Evolutionary conservation across 345 rosid genomes (phyloP).

Genomic region (Ceriops decandra): DNA sequence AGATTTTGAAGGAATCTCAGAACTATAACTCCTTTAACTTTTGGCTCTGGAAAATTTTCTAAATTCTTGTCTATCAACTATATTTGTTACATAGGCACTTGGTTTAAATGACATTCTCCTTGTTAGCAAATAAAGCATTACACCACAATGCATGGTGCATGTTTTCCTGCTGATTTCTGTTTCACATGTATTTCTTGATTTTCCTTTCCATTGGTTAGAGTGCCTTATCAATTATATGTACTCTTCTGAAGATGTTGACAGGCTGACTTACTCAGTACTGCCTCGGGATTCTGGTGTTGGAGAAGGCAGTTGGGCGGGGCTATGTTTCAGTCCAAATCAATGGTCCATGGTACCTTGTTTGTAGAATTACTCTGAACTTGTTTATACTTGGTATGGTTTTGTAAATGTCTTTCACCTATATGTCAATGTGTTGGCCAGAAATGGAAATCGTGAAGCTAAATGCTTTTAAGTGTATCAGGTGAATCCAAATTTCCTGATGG

Average conservation of each 20-base stretch:
- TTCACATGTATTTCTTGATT: slow-evolving; percentile 1
- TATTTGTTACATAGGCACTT: background rate
- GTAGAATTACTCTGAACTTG: background rate
- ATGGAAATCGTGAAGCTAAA: no score
- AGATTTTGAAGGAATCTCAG: background rate
- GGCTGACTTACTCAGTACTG: slow-evolving; percentile 52
- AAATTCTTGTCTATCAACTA: background rate
- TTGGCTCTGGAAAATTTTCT: background rate
- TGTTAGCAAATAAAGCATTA: background rate
- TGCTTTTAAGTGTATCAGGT: no score
- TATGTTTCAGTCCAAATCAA: slow-evolving; percentile 64
- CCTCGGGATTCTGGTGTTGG: slow-evolving; percentile 68
- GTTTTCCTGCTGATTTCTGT: slow-evolving; percentile 6
- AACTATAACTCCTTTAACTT: background rate
- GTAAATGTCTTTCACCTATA: background rate
- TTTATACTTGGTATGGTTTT: background rate
- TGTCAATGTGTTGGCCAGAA: no score
- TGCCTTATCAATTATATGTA: slow-evolving; percentile 16
- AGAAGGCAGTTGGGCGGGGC: slow-evolving; percentile 76
- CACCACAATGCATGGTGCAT: background rate
- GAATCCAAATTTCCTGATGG: no score
- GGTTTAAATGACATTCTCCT: background rate
- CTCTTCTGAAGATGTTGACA: slow-evolving; percentile 39
- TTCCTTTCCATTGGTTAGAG: slow-evolving; percentile 5
- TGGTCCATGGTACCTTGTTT: slow-evolving; percentile 49